phyloP scores from a whole-genome alignment of 1,284 basidiomycete species.

The Farysia itapuensis region DNA sequence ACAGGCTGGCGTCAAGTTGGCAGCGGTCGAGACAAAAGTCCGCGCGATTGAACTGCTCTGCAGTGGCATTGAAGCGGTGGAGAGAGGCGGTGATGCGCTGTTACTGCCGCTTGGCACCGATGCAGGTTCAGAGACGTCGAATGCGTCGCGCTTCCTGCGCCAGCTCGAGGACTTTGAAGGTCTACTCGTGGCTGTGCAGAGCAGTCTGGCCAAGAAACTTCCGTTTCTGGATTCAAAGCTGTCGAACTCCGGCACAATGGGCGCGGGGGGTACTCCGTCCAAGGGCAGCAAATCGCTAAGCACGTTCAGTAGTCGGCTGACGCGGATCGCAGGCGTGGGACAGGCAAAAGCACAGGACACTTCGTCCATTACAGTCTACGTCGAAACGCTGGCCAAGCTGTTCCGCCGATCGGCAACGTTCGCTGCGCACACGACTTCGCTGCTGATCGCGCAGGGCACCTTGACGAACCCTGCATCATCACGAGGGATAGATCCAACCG shows the following conservation, averaged over 20 bases:
- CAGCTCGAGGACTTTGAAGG: conserved; percentile 74
- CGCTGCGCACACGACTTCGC: background rate
- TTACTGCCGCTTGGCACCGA: conserved; percentile 19
- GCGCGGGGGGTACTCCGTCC: background rate
- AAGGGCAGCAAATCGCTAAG: conserved; percentile 39
- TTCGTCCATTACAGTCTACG: background rate
- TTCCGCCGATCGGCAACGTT: conserved; percentile 15
- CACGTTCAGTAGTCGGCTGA: conserved; percentile 74
- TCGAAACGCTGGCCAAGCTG: conserved; percentile 70
- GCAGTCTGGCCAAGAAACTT: conserved; percentile 73
- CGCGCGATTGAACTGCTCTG: conserved; percentile 77
- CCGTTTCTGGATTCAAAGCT: conserved; percentile 67
- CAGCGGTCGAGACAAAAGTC: conserved; percentile 79
- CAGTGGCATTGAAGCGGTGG: conserved; percentile 74
- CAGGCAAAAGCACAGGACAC: conserved; percentile 64
- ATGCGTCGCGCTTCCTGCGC: conserved; percentile 56
- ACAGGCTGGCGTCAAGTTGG: conserved; percentile 74
- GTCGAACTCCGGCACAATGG: no score
- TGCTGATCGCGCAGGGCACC: background rate
- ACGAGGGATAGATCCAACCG: no score
- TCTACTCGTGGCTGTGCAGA: conserved; percentile 73
- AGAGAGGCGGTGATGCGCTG: conserved; percentile 33
- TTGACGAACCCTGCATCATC: background rate
- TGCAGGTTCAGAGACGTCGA: conserved; percentile 38
- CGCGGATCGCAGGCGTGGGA: conserved; percentile 68